Evolutionary conservation across 2,329 filamentous ascomycete species (phyloP).

Genomic region (Xylariaceae sp.): DNA sequence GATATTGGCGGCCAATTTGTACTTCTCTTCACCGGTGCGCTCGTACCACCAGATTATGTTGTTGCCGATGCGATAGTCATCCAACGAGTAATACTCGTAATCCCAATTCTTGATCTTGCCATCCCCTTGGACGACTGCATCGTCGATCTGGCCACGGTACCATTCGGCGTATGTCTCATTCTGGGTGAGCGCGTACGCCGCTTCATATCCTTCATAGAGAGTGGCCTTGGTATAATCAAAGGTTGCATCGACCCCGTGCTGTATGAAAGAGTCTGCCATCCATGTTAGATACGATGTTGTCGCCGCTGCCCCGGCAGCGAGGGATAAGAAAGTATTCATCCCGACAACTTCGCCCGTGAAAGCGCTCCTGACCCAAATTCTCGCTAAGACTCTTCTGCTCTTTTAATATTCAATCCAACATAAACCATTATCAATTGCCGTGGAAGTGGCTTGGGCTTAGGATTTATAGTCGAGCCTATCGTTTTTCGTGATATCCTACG

Average conservation of each 20-base stretch:
- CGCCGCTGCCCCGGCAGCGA: constrained; percentile 14
- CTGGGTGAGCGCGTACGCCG: constrained; percentile 45
- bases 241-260: constrained; percentile 42
- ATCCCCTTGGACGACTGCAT: constrained; percentile 46
- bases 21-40: constrained; percentile 49
- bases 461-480: background rate
- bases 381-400: too few species aligned
- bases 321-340: constrained; percentile 26
- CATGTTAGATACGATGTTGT: constrained; percentile 36
- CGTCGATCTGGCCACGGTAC: constrained; percentile 50
- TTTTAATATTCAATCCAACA: too few species aligned
- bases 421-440: too few species aligned
- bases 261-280: constrained; percentile 53
- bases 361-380: too few species aligned
- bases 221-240: constrained; percentile 49
- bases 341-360: background rate
- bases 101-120: constrained; percentile 53
- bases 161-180: constrained; percentile 48
- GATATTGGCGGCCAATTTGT: constrained; percentile 49
- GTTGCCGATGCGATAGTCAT: constrained; percentile 57
- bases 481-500: background rate
- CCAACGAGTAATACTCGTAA: constrained; percentile 50
- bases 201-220: constrained; percentile 50
- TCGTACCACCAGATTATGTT: constrained; percentile 55
- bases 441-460: background rate